Evolutionary conservation across 179 eudicot genomes (phyloP).

Genomic region (Beta corolliflora): DNA sequence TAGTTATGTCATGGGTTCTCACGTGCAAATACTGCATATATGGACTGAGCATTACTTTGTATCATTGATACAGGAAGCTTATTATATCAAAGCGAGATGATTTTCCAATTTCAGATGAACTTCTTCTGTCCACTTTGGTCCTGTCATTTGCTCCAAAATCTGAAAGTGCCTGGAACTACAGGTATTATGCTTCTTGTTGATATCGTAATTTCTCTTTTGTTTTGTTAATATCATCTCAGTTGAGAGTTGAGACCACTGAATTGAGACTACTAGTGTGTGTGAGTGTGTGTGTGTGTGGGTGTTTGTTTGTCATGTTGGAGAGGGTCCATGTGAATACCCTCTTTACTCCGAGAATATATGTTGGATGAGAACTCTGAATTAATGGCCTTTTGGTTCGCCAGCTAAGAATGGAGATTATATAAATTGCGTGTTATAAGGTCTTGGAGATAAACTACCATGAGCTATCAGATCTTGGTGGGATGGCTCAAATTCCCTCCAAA

Average conservation of each 20-base stretch:
- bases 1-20: neutral
- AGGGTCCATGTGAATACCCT: neutral
- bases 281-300: neutral
- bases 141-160: constrained; percentile 91
- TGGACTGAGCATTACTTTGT: neutral
- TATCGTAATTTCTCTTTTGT: neutral
- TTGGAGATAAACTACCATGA: neutral
- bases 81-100: constrained; percentile 51
- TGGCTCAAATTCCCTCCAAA: neutral
- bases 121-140: constrained; percentile 56
- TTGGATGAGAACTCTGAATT: neutral
- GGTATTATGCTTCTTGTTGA: constrained; percentile 39
- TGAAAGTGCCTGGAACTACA: constrained; percentile 87
- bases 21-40: neutral
- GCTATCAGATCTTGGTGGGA: neutral
- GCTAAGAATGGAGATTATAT: neutral
- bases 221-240: neutral
- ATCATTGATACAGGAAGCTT: constrained; percentile 55
- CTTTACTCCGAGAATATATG: neutral
- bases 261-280: neutral
- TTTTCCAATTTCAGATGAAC: constrained; percentile 51
- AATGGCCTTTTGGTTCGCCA: neutral
- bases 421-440: neutral
- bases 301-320: neutral
- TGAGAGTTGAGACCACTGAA: neutral